Evolutionary conservation across 2,329 filamentous ascomycete genomes (phyloP).

Genomic region (Aspergillus awamori): DNA sequence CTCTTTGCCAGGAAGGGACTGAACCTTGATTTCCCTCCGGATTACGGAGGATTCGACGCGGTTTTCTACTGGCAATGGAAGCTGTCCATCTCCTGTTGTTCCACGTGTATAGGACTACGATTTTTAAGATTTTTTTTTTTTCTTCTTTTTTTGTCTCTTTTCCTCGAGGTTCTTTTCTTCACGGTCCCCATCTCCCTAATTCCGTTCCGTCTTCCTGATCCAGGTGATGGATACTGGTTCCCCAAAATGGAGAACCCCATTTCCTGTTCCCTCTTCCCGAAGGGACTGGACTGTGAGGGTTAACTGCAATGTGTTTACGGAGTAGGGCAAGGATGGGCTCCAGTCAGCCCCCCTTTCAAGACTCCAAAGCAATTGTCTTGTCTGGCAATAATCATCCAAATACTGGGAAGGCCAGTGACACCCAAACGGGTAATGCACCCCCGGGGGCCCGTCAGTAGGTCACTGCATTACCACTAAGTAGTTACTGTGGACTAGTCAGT

Average conservation of each 20-base stretch:
- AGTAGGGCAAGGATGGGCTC: too few species aligned
- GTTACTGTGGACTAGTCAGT: too few species aligned
- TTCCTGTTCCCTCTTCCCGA: too few species aligned
- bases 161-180: background rate
- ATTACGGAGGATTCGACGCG: constrained; percentile 12
- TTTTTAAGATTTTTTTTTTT: background rate
- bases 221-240: background rate
- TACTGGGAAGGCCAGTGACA: too few species aligned
- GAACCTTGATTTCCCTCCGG: constrained; percentile 11
- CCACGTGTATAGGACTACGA: background rate
- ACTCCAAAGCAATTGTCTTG: too few species aligned
- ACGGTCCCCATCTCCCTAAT: background rate
- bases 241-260: too few species aligned
- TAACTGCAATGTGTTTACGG: too few species aligned
- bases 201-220: background rate
- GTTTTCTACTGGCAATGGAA: background rate
- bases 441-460: background rate
- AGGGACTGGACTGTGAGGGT: too few species aligned
- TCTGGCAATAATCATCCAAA: too few species aligned
- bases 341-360: too few species aligned
- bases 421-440: too few species aligned
- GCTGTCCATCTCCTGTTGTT: background rate
- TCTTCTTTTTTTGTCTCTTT: background rate
- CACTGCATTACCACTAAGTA: background rate
- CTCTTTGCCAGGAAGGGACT: background rate